Evolutionary conservation across 768 basidiomycete genomes (phyloP).

Genomic region (Paxillus involutus): DNA sequence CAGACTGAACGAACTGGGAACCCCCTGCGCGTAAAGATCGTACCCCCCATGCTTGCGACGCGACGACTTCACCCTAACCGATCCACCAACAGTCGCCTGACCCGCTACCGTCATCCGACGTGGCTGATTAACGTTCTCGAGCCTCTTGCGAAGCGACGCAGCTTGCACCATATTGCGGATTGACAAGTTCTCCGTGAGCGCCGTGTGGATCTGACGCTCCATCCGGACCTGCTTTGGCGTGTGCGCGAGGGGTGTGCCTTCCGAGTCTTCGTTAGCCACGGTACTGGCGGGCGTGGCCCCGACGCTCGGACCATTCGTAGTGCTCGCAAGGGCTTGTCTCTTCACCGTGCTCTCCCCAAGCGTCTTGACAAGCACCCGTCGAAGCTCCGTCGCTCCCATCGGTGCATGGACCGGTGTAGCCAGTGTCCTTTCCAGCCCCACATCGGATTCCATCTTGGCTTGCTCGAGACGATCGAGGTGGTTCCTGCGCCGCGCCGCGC

Average conservation of each 20-base stretch:
- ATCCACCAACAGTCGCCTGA: background rate
- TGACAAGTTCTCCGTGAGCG: slow-evolving; percentile 19
- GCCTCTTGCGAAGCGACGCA: slow-evolving; percentile 5
- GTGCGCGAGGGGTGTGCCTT: background rate
- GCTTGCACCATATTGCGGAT: slow-evolving; percentile 12
- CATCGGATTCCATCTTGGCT: background rate
- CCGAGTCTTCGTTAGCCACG: background rate
- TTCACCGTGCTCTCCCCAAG: slow-evolving; percentile 1
- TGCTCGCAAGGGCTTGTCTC: slow-evolving; percentile 14
- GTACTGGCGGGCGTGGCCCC: background rate
- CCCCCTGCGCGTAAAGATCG: slow-evolving; percentile 14
- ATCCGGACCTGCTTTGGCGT: slow-evolving; percentile 11
- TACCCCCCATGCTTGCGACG: slow-evolving; percentile 11
- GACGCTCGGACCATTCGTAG: slow-evolving; percentile 6
- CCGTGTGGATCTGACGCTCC: slow-evolving; percentile 4
- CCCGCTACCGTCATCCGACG: background rate
- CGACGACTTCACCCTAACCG: background rate
- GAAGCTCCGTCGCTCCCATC: background rate
- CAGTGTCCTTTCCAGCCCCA: no score
- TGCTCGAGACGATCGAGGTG: slow-evolving; percentile 6
- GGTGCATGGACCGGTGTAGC: background rate
- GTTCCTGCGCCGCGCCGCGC: slow-evolving; percentile 18
- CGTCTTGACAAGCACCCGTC: background rate
- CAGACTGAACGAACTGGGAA: slow-evolving; percentile 16
- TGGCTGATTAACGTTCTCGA: background rate